phyloP scores from a whole-genome alignment of 345 rosid species.

The Balakata baccata region DNA sequence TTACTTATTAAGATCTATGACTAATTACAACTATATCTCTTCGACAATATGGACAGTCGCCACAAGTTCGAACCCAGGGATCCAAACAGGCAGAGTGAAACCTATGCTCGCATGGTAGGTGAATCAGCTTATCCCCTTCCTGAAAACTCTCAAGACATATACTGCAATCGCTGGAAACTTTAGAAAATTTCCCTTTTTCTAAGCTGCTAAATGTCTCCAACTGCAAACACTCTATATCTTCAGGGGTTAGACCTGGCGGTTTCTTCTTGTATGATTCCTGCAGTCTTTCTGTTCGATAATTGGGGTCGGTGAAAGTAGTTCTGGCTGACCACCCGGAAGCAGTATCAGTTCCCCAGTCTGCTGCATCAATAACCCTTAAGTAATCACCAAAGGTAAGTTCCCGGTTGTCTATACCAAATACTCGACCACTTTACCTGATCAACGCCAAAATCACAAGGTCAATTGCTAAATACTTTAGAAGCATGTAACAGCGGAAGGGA shows the following conservation, averaged over 20 bases:
- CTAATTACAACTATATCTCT: conserved; percentile 39
- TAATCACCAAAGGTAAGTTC: conserved; percentile 34
- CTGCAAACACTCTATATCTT: conserved; percentile 46
- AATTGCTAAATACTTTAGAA: not conserved
- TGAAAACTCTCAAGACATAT: conserved; percentile 83
- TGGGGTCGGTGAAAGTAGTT: conserved; percentile 25
- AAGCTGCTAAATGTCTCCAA: conserved; percentile 41
- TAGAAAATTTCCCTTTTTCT: conserved; percentile 21
- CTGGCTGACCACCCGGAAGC: conserved; percentile 21
- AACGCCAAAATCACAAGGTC: conserved; percentile 20
- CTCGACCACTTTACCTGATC: conserved; percentile 40
- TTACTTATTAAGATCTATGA: conserved; percentile 5
- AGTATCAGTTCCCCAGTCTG: conserved; percentile 40
- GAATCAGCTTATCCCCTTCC: conserved; percentile 54
- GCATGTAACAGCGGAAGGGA: not conserved
- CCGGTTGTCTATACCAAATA: conserved; percentile 15
- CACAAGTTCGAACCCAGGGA: conserved; percentile 87
- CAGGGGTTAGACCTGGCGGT: conserved; percentile 73
- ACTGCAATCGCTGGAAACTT: conserved; percentile 51
- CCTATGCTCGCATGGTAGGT: conserved; percentile 62
- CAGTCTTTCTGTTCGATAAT: conserved; percentile 33
- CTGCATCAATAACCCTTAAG: conserved; percentile 42
- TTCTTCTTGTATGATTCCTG: conserved; percentile 45
- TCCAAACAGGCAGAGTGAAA: conserved; percentile 75
- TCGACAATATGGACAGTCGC: conserved; percentile 93